These are phyloP conservation scores for Marasmius oreades DNA, from an alignment of 1,284 basidiomycete genomes.

Conservation along the genomic window DNA sequence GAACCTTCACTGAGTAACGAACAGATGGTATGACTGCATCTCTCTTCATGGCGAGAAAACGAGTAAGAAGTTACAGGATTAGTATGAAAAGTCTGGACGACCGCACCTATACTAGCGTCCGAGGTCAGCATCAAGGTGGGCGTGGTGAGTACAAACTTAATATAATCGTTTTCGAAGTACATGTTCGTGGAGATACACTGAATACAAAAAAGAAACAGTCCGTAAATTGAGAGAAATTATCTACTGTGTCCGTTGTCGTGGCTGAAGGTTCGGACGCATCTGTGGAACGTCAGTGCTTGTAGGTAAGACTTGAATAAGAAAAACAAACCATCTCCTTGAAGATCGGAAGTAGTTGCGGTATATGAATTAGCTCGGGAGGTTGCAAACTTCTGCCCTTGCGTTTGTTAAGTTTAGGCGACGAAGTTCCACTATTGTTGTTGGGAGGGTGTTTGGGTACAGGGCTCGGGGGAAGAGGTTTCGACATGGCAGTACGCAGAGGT, in stretches of 20 bases:
- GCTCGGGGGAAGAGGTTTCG: slow-evolving; percentile 26
- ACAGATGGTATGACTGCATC: slow-evolving; percentile 9
- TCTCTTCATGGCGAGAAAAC: slow-evolving; percentile 11
- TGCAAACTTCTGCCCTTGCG: slow-evolving; percentile 46
- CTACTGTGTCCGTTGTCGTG: background rate
- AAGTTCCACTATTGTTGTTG: slow-evolving; percentile 21
- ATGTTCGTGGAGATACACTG: background rate
- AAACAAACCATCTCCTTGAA: slow-evolving; percentile 80
- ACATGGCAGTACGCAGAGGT: background rate
- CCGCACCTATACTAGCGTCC: too few relatives aligned
- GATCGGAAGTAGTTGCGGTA: slow-evolving; percentile 77
- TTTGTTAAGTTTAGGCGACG: slow-evolving; percentile 32
- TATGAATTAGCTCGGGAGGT: slow-evolving; percentile 74
- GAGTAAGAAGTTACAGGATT: slow-evolving; percentile 3
- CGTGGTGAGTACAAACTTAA: too few relatives aligned
- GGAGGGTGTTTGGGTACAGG: slow-evolving; percentile 19
- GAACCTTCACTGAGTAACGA: slow-evolving; percentile 7
- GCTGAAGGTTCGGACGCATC: background rate
- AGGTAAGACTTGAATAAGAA: background rate
- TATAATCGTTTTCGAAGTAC: too few relatives aligned
- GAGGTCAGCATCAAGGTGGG: background rate
- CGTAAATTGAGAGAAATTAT: background rate
- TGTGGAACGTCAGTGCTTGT: background rate
- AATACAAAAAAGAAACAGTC: background rate
- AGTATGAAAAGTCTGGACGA: too few relatives aligned